Percentiles rank a stretch among this genome's conserved stretches.
phyloP scores from a whole-genome alignment of 257 asterid genomes.

The Jaltomata sinuosa region DNA sequence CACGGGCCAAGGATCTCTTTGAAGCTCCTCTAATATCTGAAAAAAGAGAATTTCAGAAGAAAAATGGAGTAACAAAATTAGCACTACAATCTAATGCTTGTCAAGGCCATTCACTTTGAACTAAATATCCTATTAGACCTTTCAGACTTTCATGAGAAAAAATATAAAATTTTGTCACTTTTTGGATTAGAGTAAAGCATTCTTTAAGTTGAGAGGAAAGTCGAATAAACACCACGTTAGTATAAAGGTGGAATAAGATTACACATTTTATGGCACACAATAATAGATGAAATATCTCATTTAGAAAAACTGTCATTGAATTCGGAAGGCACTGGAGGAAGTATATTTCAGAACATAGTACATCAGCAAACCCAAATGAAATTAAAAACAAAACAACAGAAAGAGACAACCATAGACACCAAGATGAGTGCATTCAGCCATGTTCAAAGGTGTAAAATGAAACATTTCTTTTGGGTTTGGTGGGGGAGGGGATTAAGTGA shows the following conservation, averaged over 20 bases:
- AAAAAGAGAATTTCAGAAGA: constrained; percentile 7
- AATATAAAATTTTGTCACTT: neutral
- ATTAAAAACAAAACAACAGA: neutral
- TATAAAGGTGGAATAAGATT: neutral
- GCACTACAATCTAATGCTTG: neutral
- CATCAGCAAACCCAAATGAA: neutral
- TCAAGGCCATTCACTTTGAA: neutral
- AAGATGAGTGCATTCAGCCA: neutral
- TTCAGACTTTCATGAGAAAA: neutral
- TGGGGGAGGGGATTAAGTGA: neutral
- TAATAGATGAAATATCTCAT: neutral
- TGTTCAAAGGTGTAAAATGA: neutral
- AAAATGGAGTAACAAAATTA: constrained; percentile 7
- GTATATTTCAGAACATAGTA: neutral
- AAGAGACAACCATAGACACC: neutral
- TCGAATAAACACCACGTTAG: neutral
- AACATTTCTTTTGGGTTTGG: neutral
- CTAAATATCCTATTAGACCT: neutral
- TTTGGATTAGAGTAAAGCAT: neutral
- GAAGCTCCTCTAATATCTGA: constrained; percentile 96
- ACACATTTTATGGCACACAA: neutral
- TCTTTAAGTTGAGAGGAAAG: neutral
- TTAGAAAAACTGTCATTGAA: neutral
- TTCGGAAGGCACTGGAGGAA: neutral
- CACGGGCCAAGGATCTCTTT: constrained; percentile 96